Evolutionary conservation across 805 yeast genomes (phyloP), one percentile per base, ranked within the genome.

Genomic region (Candida coquimbonensis): DNA sequence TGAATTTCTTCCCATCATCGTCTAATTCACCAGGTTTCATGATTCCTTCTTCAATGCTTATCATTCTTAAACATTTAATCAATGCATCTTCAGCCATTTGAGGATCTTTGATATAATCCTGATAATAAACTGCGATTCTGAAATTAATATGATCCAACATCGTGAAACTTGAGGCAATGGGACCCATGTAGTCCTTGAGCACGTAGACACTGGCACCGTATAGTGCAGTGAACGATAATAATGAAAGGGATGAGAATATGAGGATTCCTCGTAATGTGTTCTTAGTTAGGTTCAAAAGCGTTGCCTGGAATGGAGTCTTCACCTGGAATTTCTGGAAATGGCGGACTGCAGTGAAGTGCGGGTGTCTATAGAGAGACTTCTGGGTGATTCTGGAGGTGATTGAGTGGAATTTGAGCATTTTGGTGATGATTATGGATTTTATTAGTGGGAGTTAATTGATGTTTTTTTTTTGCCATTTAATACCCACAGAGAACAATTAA

Each of bases 71-170:
- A 24, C 66, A 52, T 6, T 54, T 58, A 11, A 55, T 55, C 40
- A 70, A 64, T 17, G 62, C 58, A 16, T 53, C 49, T 50, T 69
- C 65, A 0, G 75, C 75, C 14, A 49, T 49, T 7, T 48, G 45
- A 9, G 60, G 63, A 39, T 68, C 60, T 31, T 62, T 56, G 17
- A 55, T 59, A 7, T 68, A 55, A 39, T 63, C 60, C 44, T 72
- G 75, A 39, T 66, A 61, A 36, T 65, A 69, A 6, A 72, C 53
- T 24, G 73, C 74, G 7, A 62, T 50, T 45, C 68, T 64, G 41
- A 47, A 36, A 24, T 40, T 33, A 12, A 45, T 11, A 3, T 36
- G 39, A 7, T 46, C 33, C 4, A 34, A 19, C 11, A 43, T 11
- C 9, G 53, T 19, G 44, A 53, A 47, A 27, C 41, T 50, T 4